A percentile compares a stretch with the other conserved stretches of the same genome.
Evolutionary conservation across 2,329 filamentous ascomycete species (phyloP).

Genomic region (Ophidiomyces ophidiicola): DNA sequence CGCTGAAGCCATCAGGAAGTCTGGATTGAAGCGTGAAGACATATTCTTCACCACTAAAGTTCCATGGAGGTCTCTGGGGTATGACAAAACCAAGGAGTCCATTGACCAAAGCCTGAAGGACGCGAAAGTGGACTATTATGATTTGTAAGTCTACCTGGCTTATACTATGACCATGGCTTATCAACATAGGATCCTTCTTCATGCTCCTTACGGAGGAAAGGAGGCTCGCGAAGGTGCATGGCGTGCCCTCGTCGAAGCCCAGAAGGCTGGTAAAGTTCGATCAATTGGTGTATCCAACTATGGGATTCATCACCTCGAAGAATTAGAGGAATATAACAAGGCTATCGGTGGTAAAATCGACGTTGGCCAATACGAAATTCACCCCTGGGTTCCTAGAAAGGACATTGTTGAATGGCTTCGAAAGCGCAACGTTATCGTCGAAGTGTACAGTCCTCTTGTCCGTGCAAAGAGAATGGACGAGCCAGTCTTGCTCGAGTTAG

Average conservation of each 20-base stretch:
- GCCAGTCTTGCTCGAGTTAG: conserved; percentile 39
- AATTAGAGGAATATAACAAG: conserved; percentile 31
- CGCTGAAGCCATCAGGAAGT: conserved; percentile 41
- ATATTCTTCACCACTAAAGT: conserved; percentile 55
- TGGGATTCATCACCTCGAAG: conserved; percentile 30
- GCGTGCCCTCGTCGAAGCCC: conserved; percentile 27
- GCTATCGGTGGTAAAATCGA: conserved; percentile 53
- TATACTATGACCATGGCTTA: not conserved
- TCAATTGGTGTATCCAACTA: conserved; percentile 34
- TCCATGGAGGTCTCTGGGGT: conserved; percentile 42
- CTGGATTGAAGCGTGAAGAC: conserved; percentile 41
- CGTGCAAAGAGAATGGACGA: conserved; percentile 41
- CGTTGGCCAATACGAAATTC: conserved; percentile 79
- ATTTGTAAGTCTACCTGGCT: conserved; percentile 43
- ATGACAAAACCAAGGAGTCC: conserved; percentile 51
- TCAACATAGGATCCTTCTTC: conserved; percentile 31
- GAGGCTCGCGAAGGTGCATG: conserved; percentile 30
- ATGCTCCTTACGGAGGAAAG: conserved; percentile 30
- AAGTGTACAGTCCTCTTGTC: conserved; percentile 43
- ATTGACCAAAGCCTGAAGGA: conserved; percentile 52
- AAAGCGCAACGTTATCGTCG: conserved; percentile 48
- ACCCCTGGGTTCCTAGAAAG: conserved; percentile 71
- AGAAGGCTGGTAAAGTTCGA: conserved; percentile 29
- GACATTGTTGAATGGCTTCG: conserved; percentile 71
- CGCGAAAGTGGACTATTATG: conserved; percentile 53